phyloP scores from a whole-genome alignment of 2,329 filamentous ascomycete species.

The Monosporascus cannonballus region DNA sequence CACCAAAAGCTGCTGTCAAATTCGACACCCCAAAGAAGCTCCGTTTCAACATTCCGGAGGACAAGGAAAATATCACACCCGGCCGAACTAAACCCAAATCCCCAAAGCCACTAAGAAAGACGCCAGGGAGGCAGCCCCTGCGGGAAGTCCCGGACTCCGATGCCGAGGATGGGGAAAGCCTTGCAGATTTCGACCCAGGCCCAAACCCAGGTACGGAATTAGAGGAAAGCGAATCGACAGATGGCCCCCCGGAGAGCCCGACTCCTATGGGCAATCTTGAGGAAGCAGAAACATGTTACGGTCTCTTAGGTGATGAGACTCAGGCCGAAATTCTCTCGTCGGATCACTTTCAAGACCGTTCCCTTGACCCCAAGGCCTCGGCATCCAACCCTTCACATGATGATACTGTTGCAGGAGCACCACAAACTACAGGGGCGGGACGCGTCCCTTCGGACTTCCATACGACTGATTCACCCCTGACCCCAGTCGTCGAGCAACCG shows the following conservation, averaged over 20 bases:
- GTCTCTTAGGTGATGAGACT: conserved; percentile 14
- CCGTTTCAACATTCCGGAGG: conserved; percentile 22
- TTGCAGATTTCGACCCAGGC: neutral
- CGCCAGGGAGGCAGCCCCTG: conserved; percentile 16
- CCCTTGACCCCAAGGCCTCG: conserved; percentile 3
- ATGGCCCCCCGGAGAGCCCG: neutral
- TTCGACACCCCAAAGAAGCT: conserved; percentile 18
- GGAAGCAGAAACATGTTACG: conserved; percentile 9
- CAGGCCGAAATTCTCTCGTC: conserved; percentile 16
- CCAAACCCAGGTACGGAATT: conserved; percentile 6
- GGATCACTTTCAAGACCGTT: conserved; percentile 5
- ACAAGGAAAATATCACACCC: conserved; percentile 29
- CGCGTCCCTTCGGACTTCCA: neutral
- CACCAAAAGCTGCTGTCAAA: conserved; percentile 14
- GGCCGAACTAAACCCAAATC: conserved; percentile 24
- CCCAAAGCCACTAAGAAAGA: conserved; percentile 18
- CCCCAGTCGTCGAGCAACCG: conserved; percentile 8
- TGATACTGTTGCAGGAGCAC: conserved; percentile 6
- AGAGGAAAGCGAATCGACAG: neutral
- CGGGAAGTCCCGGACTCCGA: conserved; percentile 25
- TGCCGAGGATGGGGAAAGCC: conserved; percentile 9
- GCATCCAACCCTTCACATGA: conserved; percentile 2
- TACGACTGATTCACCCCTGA: neutral
- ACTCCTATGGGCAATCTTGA: conserved; percentile 6
- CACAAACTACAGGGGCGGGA: neutral